phyloP scores from a whole-genome alignment of 495 filamentous ascomycete genomes.

The Barbatosphaeria neglecta region DNA sequence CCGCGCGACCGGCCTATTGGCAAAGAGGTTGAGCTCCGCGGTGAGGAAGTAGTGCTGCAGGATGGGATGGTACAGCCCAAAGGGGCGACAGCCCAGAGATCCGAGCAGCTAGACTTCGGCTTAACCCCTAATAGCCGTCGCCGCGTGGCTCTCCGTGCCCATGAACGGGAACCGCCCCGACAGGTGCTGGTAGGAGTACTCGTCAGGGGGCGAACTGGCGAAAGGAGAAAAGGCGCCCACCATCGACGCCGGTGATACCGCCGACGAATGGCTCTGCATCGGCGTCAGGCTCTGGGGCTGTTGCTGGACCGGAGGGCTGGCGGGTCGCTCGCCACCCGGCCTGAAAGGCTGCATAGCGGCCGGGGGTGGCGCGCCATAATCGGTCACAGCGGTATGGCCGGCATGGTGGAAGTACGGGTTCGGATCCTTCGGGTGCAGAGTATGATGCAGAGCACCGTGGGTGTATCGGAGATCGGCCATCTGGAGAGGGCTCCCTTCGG shows the following conservation, averaged over 20 bases:
- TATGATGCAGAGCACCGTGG: slow-evolving; percentile 26
- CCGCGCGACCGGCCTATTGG: not conserved
- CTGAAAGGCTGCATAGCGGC: slow-evolving; percentile 8
- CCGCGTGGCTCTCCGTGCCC: slow-evolving; percentile 23
- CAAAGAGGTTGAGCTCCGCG: not conserved
- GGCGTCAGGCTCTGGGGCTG: not conserved
- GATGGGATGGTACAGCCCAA: too few relatives aligned
- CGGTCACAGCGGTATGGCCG: slow-evolving; percentile 10
- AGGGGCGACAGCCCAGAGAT: too few relatives aligned
- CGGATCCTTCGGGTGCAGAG: slow-evolving; percentile 16
- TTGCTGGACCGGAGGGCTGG: slow-evolving; percentile 5
- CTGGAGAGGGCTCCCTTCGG: slow-evolving; percentile 23
- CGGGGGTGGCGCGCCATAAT: not conserved
- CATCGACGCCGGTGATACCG: slow-evolving; percentile 11
- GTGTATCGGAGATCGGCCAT: slow-evolving; percentile 18
- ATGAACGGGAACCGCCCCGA: slow-evolving; percentile 28
- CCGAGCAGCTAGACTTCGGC: too few relatives aligned
- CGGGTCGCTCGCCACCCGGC: slow-evolving; percentile 18
- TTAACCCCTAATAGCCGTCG: slow-evolving; percentile 25
- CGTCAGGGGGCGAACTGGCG: slow-evolving; percentile 28
- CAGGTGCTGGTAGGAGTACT: slow-evolving; percentile 22
- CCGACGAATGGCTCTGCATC: slow-evolving; percentile 8
- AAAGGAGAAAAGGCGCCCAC: slow-evolving; percentile 15
- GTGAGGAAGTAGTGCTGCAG: not conserved
- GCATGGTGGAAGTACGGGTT: slow-evolving; percentile 22